These are phyloP conservation scores for Barnettozyma populi DNA, from an alignment of 805 yeast genomes.

Conservation along the genomic window DNA sequence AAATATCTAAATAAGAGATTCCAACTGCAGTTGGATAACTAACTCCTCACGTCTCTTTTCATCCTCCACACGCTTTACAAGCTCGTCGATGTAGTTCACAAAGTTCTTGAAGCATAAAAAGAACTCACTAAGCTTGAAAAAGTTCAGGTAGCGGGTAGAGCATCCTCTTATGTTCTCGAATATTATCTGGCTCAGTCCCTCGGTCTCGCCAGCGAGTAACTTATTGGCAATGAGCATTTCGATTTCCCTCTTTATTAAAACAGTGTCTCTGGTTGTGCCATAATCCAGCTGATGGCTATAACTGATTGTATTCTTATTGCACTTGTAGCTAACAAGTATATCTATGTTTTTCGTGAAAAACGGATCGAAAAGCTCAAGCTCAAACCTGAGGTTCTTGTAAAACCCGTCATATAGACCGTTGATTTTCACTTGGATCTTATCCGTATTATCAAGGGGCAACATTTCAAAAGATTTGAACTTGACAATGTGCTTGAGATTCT, in stretches of 20 bases:
- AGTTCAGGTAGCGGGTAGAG: slow-evolving; percentile 18
- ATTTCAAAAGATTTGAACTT: slow-evolving; percentile 3
- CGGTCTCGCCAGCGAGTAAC: slow-evolving; percentile 5
- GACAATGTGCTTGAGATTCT: background rate
- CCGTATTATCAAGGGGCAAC: background rate
- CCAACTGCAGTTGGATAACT: background rate
- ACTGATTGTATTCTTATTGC: slow-evolving; percentile 1
- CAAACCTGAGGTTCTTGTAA: slow-evolving; percentile 16
- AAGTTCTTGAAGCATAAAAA: slow-evolving; percentile 20
- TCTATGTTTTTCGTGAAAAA: slow-evolving; percentile 3
- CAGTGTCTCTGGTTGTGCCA: slow-evolving; percentile 24
- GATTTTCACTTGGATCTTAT: slow-evolving; percentile 6
- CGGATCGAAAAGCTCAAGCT: slow-evolving; percentile 7
- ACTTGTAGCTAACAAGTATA: slow-evolving; percentile 10
- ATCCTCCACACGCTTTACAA: slow-evolving; percentile 7
- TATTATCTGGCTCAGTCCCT: slow-evolving; percentile 16
- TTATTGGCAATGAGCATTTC: slow-evolving; percentile 28
- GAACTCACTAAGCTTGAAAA: slow-evolving; percentile 16
- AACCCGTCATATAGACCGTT: slow-evolving; percentile 21
- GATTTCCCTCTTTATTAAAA: slow-evolving; percentile 31
- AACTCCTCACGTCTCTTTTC: background rate
- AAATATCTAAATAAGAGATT: background rate
- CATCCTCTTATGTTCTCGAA: slow-evolving; percentile 22
- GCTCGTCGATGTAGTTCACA: slow-evolving; percentile 20
- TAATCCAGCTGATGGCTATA: background rate